Evolutionary conservation across 2,329 filamentous ascomycete species (phyloP), one percentile per base, ranked within the genome.

Genomic region (Aspergillus luchuensis): DNA sequence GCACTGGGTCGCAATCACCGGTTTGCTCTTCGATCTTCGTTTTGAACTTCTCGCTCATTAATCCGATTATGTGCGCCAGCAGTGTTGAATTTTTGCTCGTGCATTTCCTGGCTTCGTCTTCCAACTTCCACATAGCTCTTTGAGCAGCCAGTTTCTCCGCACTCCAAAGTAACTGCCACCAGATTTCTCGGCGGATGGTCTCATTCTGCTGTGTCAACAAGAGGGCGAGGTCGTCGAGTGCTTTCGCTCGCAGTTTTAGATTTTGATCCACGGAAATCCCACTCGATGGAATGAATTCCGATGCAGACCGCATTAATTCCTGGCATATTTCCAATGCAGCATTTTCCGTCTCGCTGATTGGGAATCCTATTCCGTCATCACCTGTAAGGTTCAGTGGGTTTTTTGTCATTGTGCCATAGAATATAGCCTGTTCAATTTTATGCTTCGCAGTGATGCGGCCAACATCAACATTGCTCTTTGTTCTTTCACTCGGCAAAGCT

Each of bases 351-450:
- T 97, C 91, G 23, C 86, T 80, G 17, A 84, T 77, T 0, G 86
- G 81, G 66, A 95, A 96, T 4, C 84, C 82, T 50, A 89, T 80
- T 57, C 88, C 87, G 41, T 85, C 82, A 64, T 86, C 85, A 47
- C 88, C 85, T 47, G 89, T 86, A 69, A 99, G 92, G 63, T 92
- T 88, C n/a, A 99, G 79, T n/a, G 94, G 90, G 69, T 92, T 98
- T 70, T 91, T 87, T 63, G 89, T 84, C 72, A 91, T 87, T 51
- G 87, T 87, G 2, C 93, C 93, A 72, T 92, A 98, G 77, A 97
- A 98, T 1, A 98, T 90, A 2, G 93, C 93, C 78, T 99, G 93
- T 72, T 97, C 92, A 43, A 99, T 84, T 76, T 95, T 97, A 77
- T 88, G 91, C 77, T 92, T 95, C 6, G 91, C 90, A 1, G 91